Conservation (phyloP, 2,329 filamentous ascomycete genomes). For the Ceratocystis smalleyi region DNA sequence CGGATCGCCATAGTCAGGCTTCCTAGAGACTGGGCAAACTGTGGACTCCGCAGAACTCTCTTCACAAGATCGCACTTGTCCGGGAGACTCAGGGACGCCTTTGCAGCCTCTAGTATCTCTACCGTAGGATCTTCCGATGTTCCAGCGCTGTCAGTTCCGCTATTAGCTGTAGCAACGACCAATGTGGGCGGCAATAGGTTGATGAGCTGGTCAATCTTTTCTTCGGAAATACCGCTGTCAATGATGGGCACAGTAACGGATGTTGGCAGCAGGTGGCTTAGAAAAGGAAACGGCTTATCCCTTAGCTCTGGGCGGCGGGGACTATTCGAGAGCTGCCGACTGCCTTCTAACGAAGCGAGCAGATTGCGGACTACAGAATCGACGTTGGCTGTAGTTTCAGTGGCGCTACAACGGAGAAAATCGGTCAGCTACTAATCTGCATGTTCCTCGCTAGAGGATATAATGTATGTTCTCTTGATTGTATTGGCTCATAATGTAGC, state of each 20-base stretch:
- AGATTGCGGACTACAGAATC: slow-evolving; percentile 74
- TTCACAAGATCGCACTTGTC: slow-evolving; percentile 71
- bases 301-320: slow-evolving; percentile 22
- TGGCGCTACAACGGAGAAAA: slow-evolving; percentile 34
- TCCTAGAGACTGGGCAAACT: slow-evolving; percentile 73
- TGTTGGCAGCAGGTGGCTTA: slow-evolving; percentile 71
- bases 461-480: slow-evolving; percentile 10
- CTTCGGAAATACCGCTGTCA: slow-evolving; percentile 41
- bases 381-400: slow-evolving; percentile 49
- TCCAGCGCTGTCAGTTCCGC: slow-evolving; percentile 26
- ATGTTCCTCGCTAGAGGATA: background rate
- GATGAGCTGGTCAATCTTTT: slow-evolving; percentile 58
- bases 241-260: slow-evolving; percentile 64
- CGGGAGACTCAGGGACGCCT: slow-evolving; percentile 52
- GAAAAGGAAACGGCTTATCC: slow-evolving; percentile 59
- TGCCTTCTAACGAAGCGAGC: slow-evolving; percentile 60
- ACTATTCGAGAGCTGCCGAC: slow-evolving; percentile 28
- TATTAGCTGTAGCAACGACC: slow-evolving; percentile 57
- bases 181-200: slow-evolving; percentile 64
- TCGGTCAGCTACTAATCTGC: slow-evolving; percentile 5
- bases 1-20: slow-evolving; percentile 76
- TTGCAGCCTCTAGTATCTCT: slow-evolving; percentile 54
- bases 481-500: slow-evolving; percentile 11
- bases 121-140: slow-evolving; percentile 49
- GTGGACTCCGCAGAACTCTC: slow-evolving; percentile 73